A percentile compares a stretch with the other conserved stretches of the same genome.
Evolutionary conservation across 441 rosid species (phyloP).

Genomic region (Euphorbia schlechtendalii): DNA sequence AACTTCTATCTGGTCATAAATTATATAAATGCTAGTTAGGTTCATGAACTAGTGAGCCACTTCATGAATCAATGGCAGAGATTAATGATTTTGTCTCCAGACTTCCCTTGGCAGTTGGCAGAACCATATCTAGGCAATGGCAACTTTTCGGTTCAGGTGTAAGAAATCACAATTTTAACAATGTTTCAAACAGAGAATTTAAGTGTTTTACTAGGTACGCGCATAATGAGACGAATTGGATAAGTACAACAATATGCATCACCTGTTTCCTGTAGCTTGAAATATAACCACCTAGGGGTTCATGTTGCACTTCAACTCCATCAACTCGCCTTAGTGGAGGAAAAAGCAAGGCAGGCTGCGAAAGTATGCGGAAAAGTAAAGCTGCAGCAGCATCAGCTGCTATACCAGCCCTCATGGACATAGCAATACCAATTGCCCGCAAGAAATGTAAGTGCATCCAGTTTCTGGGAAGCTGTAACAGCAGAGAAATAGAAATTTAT

Average conservation of each 20-base stretch:
- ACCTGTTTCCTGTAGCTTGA: constrained; percentile 89
- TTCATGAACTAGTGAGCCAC: constrained; percentile 7
- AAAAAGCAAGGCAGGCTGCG: constrained; percentile 97
- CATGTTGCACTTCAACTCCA: constrained; percentile 79
- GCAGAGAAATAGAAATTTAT: constrained; percentile 20
- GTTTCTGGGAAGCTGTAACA: constrained; percentile 86
- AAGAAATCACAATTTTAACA: not conserved
- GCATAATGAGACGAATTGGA: constrained; percentile 11
- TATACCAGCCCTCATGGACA: constrained; percentile 98
- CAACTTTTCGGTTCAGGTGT: constrained; percentile 5
- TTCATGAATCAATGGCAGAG: not conserved
- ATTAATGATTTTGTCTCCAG: constrained; percentile 8
- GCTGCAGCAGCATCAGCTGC: constrained; percentile 99
- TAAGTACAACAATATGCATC: constrained; percentile 17
- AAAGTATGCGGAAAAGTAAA: constrained; percentile 85
- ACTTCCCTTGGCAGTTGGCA: not conserved
- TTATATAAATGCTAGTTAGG: constrained; percentile 21
- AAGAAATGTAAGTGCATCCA: constrained; percentile 99
- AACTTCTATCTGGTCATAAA: constrained; percentile 70
- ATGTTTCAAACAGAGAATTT: not conserved
- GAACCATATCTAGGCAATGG: constrained; percentile 3
- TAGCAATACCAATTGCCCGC: constrained; percentile 97
- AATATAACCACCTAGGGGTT: constrained; percentile 64
- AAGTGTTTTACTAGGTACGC: constrained; percentile 13
- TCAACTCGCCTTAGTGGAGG: constrained; percentile 94